phyloP scores from a whole-genome alignment of 495 filamentous ascomycete genomes.

The Glonium stellatum region DNA sequence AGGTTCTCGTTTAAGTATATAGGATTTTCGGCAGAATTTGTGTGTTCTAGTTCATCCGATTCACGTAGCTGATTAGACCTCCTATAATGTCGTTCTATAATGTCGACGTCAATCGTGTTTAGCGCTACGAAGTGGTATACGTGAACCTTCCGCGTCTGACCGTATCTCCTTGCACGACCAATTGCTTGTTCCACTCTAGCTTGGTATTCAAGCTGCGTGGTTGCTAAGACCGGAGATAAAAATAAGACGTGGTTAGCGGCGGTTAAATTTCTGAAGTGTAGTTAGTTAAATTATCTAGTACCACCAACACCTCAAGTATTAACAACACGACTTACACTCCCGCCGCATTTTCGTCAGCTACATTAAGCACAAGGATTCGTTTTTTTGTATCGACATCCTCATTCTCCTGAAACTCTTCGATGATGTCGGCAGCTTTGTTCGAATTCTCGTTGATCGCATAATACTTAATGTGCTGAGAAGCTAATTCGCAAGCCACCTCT shows the following conservation, averaged over 20 bases:
- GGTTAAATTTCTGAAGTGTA: slow-evolving; percentile 60
- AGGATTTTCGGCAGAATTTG: too few relatives aligned
- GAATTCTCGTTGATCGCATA: slow-evolving; percentile 30
- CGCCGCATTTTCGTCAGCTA: slow-evolving; percentile 56
- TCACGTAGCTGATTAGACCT: slow-evolving; percentile 5
- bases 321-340: slow-evolving; percentile 56
- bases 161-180: slow-evolving; percentile 59
- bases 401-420: slow-evolving; percentile 43
- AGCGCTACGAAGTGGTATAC: slow-evolving; percentile 61
- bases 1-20: too few relatives aligned
- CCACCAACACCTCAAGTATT: background rate
- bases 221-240: slow-evolving; percentile 51
- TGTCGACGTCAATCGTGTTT: slow-evolving; percentile 63
- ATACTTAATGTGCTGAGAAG: slow-evolving; percentile 35
- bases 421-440: slow-evolving; percentile 29
- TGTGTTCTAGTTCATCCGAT: too few relatives aligned
- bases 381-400: slow-evolving; percentile 23
- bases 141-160: slow-evolving; percentile 59
- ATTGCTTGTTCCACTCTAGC: slow-evolving; percentile 62
- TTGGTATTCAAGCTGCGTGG: slow-evolving; percentile 52
- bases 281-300: background rate
- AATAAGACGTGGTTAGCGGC: slow-evolving; percentile 76
- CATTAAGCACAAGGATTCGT: slow-evolving; percentile 59
- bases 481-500: slow-evolving; percentile 31
- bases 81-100: slow-evolving; percentile 45